A percentile compares a stretch with the other conserved stretches of the same genome.
phyloP scores from a whole-genome alignment of 108 stramenopile species.

The Chaetoceros muelleri region DNA sequence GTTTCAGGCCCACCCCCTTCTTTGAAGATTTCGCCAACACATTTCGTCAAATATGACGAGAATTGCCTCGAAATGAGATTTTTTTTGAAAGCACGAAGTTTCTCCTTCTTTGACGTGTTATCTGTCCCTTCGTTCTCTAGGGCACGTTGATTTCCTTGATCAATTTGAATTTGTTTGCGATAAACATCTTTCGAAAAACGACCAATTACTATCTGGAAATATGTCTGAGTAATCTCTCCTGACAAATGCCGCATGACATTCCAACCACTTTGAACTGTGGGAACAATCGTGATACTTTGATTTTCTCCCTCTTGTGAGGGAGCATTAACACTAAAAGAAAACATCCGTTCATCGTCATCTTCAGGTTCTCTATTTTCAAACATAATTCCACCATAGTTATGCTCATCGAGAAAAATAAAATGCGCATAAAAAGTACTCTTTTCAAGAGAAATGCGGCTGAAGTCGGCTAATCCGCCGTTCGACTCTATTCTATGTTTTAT shows the following conservation, averaged over 20 bases:
- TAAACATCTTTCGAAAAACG: slow-evolving; percentile 72
- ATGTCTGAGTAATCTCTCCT: slow-evolving; percentile 70
- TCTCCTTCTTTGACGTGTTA: slow-evolving; percentile 15
- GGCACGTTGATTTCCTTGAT: slow-evolving; percentile 11
- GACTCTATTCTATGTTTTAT: slow-evolving; percentile 18
- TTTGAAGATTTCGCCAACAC: slow-evolving; percentile 70
- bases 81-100: slow-evolving; percentile 57
- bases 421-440: slow-evolving; percentile 65
- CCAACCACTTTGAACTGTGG: slow-evolving; percentile 79
- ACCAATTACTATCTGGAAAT: slow-evolving; percentile 71
- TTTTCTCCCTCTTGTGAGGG: slow-evolving; percentile 5
- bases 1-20: slow-evolving; percentile 37
- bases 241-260: slow-evolving; percentile 76
- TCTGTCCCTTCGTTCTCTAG: slow-evolving; percentile 9
- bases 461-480: slow-evolving; percentile 25
- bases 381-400: slow-evolving; percentile 89
- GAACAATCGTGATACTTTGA: slow-evolving; percentile 36
- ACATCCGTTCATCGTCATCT: slow-evolving; percentile 38
- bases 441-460: slow-evolving; percentile 51
- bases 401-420: slow-evolving; percentile 86
- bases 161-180: slow-evolving; percentile 56
- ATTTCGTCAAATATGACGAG: slow-evolving; percentile 55
- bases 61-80: slow-evolving; percentile 75
- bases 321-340: slow-evolving; percentile 18
- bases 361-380: slow-evolving; percentile 47